Evolutionary conservation across 805 yeast species (phyloP).

Genomic region (Starmerella potacharoeniae): DNA sequence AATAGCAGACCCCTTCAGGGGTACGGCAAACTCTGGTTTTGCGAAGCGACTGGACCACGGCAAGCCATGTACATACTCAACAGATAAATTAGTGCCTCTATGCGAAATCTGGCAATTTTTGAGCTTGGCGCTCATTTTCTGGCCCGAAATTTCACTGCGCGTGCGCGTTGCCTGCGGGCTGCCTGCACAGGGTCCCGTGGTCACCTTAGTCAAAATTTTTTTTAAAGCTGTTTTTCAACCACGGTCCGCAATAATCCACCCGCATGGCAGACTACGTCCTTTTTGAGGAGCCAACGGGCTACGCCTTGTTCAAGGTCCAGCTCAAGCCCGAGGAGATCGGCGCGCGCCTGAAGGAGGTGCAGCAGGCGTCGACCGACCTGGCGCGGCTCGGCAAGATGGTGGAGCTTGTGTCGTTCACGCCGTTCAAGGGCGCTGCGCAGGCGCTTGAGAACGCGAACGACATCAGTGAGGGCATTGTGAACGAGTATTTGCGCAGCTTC

Average conservation of each 20-base stretch:
- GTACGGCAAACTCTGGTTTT: no score
- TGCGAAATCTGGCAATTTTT: no score
- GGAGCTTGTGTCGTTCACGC: constrained; percentile 90
- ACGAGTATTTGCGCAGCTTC: constrained; percentile 80
- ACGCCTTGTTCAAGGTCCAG: constrained; percentile 88
- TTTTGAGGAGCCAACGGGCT: constrained; percentile 97
- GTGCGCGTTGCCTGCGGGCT: background rate
- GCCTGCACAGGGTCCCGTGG: background rate
- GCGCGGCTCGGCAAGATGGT: constrained; percentile 82
- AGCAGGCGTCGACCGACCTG: constrained; percentile 76
- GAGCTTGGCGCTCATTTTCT: no score
- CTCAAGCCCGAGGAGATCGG: constrained; percentile 92
- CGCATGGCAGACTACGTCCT: constrained; percentile 77
- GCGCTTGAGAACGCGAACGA: constrained; percentile 98
- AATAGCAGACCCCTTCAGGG: no score
- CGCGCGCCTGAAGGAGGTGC: constrained; percentile 84
- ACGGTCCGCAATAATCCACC: constrained; percentile 3
- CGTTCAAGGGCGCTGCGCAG: constrained; percentile 98
- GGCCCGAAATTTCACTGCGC: no score
- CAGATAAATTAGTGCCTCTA: no score
- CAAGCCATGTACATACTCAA: no score
- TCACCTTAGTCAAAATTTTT: constrained; percentile 14
- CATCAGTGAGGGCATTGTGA: constrained; percentile 90
- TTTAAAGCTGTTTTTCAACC: constrained; percentile 1
- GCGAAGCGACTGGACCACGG: no score